phyloP scores from a whole-genome alignment of 2,329 filamentous ascomycete species.

The Fusarium proliferatum region DNA sequence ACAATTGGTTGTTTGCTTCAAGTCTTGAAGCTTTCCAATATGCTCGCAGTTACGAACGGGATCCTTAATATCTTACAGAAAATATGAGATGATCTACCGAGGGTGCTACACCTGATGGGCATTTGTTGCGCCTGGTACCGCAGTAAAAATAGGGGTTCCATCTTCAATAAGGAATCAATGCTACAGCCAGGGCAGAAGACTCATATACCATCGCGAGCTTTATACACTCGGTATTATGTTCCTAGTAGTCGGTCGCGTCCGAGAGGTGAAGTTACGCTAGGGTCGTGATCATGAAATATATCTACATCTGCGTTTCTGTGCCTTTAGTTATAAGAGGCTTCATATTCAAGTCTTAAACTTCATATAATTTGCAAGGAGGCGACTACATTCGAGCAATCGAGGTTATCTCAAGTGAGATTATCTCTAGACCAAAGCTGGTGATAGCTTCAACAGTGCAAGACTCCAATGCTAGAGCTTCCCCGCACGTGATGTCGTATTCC shows the following conservation, averaged over 20 bases:
- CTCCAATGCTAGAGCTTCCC: not conserved
- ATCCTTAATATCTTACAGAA: slow-evolving; percentile 19
- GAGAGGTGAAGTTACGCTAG: too few relatives aligned
- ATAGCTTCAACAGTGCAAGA: not conserved
- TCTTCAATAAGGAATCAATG: not conserved
- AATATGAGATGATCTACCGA: not conserved
- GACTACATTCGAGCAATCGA: not conserved
- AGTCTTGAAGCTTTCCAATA: slow-evolving; percentile 13
- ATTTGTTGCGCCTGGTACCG: not conserved
- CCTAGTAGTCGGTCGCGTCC: not conserved
- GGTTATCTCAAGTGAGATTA: not conserved
- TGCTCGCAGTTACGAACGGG: slow-evolving; percentile 3
- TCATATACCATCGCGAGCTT: not conserved
- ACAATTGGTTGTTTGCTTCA: not conserved
- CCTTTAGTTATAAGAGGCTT: not conserved
- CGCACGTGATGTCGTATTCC: slow-evolving; percentile 26
- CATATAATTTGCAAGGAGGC: not conserved
- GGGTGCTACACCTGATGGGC: not conserved
- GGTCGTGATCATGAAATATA: not conserved
- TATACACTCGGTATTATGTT: not conserved
- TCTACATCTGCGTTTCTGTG: not conserved
- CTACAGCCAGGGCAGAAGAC: fast-evolving
- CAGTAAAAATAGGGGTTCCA: not conserved
- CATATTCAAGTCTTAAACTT: not conserved
- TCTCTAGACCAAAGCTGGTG: not conserved